Percentiles rank a stretch among this genome's conserved stretches.
Evolutionary conservation across 176 grass and related monocot species (phyloP).

Genomic region (Bonia amplexicaulis): DNA sequence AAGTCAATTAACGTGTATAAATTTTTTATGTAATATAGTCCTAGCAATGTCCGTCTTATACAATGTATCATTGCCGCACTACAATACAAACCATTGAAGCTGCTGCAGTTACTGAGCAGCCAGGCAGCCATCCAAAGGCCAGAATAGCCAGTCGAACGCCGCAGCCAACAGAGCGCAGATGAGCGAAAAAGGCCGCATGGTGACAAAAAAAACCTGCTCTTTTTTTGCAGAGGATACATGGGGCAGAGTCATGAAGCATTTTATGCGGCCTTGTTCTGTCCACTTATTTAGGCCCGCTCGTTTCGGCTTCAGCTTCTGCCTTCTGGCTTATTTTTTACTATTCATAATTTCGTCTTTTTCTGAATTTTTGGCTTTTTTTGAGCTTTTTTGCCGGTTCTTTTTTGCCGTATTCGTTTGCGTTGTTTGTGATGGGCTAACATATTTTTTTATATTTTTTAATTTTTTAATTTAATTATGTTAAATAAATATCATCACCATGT

Average conservation of each 20-base stretch:
- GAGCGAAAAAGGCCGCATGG: not conserved
- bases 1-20: not conserved
- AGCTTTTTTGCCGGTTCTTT: too few relatives aligned
- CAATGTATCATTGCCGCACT: not conserved
- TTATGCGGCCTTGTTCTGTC: not conserved
- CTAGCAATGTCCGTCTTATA: slow-evolving; percentile 7
- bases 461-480: too few relatives aligned
- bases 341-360: too few relatives aligned
- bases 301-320: too few relatives aligned
- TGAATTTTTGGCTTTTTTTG: too few relatives aligned
- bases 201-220: not conserved
- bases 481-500: too few relatives aligned
- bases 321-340: too few relatives aligned
- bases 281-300: too few relatives aligned
- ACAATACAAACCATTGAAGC: slow-evolving; percentile 43
- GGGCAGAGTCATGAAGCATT: not conserved
- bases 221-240: not conserved
- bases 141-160: not conserved
- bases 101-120: slow-evolving; percentile 29
- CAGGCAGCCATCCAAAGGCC: slow-evolving; percentile 21
- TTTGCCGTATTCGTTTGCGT: too few relatives aligned
- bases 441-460: too few relatives aligned
- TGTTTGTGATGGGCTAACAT: too few relatives aligned
- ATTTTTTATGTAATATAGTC: not conserved
- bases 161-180: not conserved